phyloP scores from a whole-genome alignment of 352 stramenopile genomes.

The Pythium rishiriense region DNA sequence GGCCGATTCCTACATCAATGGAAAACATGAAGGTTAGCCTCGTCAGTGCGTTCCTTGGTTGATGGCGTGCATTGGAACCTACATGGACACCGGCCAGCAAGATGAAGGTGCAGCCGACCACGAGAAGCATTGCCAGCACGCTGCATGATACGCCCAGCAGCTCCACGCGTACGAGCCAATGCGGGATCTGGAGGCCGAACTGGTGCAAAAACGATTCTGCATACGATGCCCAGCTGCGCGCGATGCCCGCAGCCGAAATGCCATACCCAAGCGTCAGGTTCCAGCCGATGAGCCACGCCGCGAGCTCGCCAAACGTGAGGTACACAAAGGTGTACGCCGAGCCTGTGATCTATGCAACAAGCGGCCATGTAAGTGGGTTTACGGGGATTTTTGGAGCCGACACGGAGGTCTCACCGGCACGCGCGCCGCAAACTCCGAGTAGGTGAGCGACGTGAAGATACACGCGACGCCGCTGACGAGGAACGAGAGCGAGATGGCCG shows the following conservation, averaged over 20 bases:
- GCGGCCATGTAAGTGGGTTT: not conserved
- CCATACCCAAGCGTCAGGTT: slow-evolving; percentile 93
- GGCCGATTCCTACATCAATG: slow-evolving; percentile 79
- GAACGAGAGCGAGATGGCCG: slow-evolving; percentile 90
- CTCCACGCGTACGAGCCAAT: slow-evolving; percentile 61
- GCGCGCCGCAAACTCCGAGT: slow-evolving; percentile 88
- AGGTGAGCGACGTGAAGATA: slow-evolving; percentile 91
- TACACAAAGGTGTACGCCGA: slow-evolving; percentile 92
- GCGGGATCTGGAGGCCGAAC: slow-evolving; percentile 59
- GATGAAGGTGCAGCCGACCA: slow-evolving; percentile 84
- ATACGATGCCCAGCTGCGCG: slow-evolving; percentile 90
- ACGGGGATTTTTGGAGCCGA: too few species aligned
- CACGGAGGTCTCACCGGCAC: too few species aligned
- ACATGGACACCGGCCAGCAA: slow-evolving; percentile 81
- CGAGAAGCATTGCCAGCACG: slow-evolving; percentile 75
- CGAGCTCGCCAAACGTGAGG: slow-evolving; percentile 84
- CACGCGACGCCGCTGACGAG: slow-evolving; percentile 85
- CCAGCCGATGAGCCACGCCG: slow-evolving; percentile 91
- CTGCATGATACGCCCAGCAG: slow-evolving; percentile 68
- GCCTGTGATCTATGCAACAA: slow-evolving; percentile 63
- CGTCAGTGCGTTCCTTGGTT: too few species aligned
- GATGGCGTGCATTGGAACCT: slow-evolving; percentile 14
- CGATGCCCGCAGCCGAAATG: slow-evolving; percentile 90
- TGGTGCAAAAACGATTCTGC: slow-evolving; percentile 78
- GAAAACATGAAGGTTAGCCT: not conserved